Evolutionary conservation across 306 rosid species (phyloP).

Genomic region (Medicago arabica): DNA sequence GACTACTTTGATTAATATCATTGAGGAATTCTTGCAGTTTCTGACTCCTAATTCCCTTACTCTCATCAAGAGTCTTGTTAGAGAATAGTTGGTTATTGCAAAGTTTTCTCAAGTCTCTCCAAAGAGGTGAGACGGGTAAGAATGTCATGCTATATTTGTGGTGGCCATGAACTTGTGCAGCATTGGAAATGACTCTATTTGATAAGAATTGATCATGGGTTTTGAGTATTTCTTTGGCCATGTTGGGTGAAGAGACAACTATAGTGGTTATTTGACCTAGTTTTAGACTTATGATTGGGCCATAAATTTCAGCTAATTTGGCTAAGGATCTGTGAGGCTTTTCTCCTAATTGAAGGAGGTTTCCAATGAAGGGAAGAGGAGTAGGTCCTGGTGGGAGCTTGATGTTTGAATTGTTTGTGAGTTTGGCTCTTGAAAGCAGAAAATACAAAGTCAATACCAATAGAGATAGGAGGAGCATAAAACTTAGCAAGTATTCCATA

Average conservation of each 20-base stretch:
- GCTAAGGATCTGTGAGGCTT: slow-evolving; percentile 27
- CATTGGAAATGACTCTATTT: slow-evolving; percentile 2
- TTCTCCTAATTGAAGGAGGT: slow-evolving; percentile 23
- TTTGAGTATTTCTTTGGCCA: slow-evolving; percentile 33
- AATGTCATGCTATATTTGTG: slow-evolving; percentile 12
- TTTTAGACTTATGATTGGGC: slow-evolving; percentile 31
- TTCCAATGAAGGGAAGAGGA: slow-evolving; percentile 18
- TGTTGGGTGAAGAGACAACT: slow-evolving; percentile 21
- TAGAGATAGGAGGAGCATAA: background rate
- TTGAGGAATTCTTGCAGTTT: slow-evolving; percentile 12
- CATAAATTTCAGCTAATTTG: background rate
- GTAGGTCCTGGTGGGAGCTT: slow-evolving; percentile 27
- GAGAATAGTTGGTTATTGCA: background rate
- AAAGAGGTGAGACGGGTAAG: slow-evolving; percentile 29
- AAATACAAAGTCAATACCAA: background rate
- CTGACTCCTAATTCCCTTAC: background rate
- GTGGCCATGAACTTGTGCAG: background rate
- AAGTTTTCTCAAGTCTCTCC: slow-evolving; percentile 29
- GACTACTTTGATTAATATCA: slow-evolving; percentile 8
- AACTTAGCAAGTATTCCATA: background rate
- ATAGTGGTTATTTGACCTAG: slow-evolving; percentile 35
- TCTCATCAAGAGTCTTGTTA: slow-evolving; percentile 10
- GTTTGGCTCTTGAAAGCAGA: background rate
- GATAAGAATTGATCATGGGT: slow-evolving; percentile 20
- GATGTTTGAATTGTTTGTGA: background rate